Evolutionary conservation across 2,329 filamentous ascomycete genomes (phyloP).

Genomic region (Colletotrichum somersetense): DNA sequence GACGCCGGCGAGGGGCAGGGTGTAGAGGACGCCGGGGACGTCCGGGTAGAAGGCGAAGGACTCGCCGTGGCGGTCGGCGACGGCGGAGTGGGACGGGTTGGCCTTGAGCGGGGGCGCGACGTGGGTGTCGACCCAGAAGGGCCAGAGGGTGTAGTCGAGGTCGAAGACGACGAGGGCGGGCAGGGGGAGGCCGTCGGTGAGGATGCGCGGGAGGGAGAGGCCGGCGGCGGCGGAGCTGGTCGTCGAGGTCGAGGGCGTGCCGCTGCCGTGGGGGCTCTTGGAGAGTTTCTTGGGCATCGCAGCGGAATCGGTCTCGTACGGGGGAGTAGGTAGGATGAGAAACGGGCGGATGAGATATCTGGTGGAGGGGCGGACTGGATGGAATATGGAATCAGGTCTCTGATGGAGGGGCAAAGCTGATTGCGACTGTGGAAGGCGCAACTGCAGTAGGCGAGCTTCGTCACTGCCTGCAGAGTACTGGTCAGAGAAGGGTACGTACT

Average conservation of each 20-base stretch:
- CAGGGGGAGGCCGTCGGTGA: conserved; percentile 73
- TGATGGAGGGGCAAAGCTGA: conserved; percentile 20
- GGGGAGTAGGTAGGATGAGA: background rate
- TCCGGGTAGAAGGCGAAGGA: conserved; percentile 78
- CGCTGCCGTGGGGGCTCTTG: conserved; percentile 43
- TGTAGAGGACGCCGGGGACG: conserved; percentile 75
- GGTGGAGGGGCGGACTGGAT: background rate
- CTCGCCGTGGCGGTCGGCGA: conserved; percentile 71
- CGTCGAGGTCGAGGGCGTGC: conserved; percentile 44
- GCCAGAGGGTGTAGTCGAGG: conserved; percentile 98
- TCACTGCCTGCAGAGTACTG: background rate
- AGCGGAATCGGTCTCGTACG: background rate
- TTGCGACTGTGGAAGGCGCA: background rate
- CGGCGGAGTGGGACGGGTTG: conserved; percentile 56
- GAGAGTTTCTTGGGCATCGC: conserved; percentile 52
- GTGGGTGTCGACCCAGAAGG: conserved; percentile 97
- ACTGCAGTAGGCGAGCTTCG: conserved; percentile 6
- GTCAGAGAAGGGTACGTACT: conserved; percentile 8
- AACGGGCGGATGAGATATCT: no score
- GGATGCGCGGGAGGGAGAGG: conserved; percentile 55
- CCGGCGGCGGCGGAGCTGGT: conserved; percentile 41
- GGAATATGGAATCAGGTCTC: background rate
- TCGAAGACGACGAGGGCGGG: conserved; percentile 92
- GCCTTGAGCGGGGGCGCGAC: conserved; percentile 78
- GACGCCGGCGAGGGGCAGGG: conserved; percentile 63